These are phyloP conservation scores for Trichosporon asahii DNA, from an alignment of 1,284 basidiomycete genomes.

Conservation along the genomic window DNA sequence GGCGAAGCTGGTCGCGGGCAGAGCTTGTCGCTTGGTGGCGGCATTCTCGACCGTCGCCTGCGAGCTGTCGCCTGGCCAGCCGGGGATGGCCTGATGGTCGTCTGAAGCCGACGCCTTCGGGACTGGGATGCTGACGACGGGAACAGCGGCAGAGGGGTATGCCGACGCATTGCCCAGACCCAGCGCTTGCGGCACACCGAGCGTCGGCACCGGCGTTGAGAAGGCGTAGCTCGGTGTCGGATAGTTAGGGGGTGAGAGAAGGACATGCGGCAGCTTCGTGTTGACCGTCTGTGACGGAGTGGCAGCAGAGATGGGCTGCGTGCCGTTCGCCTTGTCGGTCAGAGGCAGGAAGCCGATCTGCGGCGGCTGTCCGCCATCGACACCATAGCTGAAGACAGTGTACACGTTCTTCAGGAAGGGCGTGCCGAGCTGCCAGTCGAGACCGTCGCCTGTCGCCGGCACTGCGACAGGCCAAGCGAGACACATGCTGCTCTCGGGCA, in stretches of 20 bases:
- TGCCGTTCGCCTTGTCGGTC: slow-evolving; percentile 15
- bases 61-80: slow-evolving; percentile 16
- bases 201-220: slow-evolving; percentile 48
- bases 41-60: not conserved
- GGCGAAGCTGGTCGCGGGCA: too few relatives aligned
- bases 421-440: slow-evolving; percentile 85
- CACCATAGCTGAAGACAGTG: slow-evolving; percentile 60
- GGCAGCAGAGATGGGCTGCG: slow-evolving; percentile 16
- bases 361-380: slow-evolving; percentile 42
- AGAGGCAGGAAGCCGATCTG: slow-evolving; percentile 46
- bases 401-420: slow-evolving; percentile 78
- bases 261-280: slow-evolving; percentile 71
- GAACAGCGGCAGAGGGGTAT: slow-evolving; percentile 28
- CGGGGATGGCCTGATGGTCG: slow-evolving; percentile 11
- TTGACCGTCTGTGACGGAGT: slow-evolving; percentile 54
- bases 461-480: slow-evolving; percentile 74
- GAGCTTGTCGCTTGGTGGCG: too few relatives aligned
- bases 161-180: slow-evolving; percentile 36
- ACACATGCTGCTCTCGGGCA: slow-evolving; percentile 65
- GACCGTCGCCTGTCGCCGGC: slow-evolving; percentile 66
- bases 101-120: not conserved
- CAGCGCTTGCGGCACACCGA: slow-evolving; percentile 49
- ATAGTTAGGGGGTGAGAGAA: slow-evolving; percentile 64
- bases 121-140: slow-evolving; percentile 23
- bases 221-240: slow-evolving; percentile 67